phyloP scores from a whole-genome alignment of 202 grass and related monocot genomes.

The Setaria italica region DNA sequence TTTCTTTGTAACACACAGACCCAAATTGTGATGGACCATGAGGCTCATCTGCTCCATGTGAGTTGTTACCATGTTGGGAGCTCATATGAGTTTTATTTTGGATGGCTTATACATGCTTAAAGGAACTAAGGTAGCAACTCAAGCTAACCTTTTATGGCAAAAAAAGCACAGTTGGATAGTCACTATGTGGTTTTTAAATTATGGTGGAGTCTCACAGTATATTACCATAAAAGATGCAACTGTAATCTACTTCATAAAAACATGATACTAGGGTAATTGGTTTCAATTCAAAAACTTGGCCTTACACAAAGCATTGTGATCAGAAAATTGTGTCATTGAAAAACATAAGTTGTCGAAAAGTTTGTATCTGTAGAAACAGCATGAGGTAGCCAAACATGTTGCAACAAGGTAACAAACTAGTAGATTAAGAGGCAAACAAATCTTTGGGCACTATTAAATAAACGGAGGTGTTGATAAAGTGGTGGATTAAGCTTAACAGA shows the following conservation, averaged over 20 bases:
- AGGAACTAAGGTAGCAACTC: slow-evolving; percentile 27
- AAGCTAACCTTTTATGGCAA: background rate
- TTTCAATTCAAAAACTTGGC: background rate
- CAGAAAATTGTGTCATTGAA: background rate
- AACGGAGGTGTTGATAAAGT: slow-evolving; percentile 9
- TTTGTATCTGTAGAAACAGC: slow-evolving; percentile 11
- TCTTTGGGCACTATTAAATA: background rate
- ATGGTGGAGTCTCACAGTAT: background rate
- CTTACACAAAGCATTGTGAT: slow-evolving; percentile 7
- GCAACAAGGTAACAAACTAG: background rate
- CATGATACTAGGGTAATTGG: background rate
- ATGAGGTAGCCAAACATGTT: background rate
- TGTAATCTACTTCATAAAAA: background rate
- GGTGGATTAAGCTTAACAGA: background rate
- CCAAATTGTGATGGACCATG: slow-evolving; percentile 11
- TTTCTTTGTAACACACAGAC: background rate
- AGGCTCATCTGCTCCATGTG: background rate
- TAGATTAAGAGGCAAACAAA: slow-evolving; percentile 18
- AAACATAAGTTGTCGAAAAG: background rate
- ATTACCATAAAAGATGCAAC: slow-evolving; percentile 14
- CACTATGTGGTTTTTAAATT: slow-evolving; percentile 19
- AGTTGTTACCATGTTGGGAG: background rate
- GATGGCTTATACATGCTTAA: slow-evolving; percentile 6
- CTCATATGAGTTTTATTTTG: slow-evolving; percentile 9
- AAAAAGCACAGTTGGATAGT: background rate